Conservation (phyloP, 768 basidiomycete genomes). For the Phaffia australis region DNA sequence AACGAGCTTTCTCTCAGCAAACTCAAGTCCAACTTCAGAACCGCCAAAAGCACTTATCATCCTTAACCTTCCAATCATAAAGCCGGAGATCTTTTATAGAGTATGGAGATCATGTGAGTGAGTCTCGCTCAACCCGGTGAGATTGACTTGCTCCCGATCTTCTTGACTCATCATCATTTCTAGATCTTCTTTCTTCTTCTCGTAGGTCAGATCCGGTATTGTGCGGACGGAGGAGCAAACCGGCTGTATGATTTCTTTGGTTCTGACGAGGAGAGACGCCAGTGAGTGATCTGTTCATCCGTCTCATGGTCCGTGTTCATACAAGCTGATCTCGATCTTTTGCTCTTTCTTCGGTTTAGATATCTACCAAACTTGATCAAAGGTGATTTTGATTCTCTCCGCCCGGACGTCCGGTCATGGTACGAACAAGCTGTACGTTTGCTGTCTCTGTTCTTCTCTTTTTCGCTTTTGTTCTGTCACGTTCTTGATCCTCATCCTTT, state of each 20-base stretch:
- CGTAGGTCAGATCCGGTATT: slow-evolving; percentile 37
- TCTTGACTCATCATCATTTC: not conserved
- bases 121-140: slow-evolving; percentile 36
- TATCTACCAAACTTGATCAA: slow-evolving; percentile 77
- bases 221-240: slow-evolving; percentile 85
- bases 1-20: slow-evolving; percentile 13
- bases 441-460: not conserved
- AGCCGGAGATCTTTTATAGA: slow-evolving; percentile 47
- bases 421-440: slow-evolving; percentile 52
- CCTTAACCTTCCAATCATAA: slow-evolving; percentile 77
- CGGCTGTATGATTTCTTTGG: slow-evolving; percentile 54
- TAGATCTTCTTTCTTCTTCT: slow-evolving; percentile 42
- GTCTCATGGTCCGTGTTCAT: not conserved
- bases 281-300: not conserved
- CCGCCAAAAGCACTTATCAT: slow-evolving; percentile 55
- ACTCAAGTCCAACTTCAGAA: not conserved
- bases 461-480: not conserved
- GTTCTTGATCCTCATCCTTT: not conserved
- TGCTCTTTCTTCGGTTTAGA: slow-evolving; percentile 39
- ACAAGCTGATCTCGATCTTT: not conserved
- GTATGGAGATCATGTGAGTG: slow-evolving; percentile 45
- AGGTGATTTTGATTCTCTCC: slow-evolving; percentile 84
- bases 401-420: slow-evolving; percentile 58
- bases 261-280: slow-evolving; percentile 21
- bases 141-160: slow-evolving; percentile 23